These are phyloP conservation scores for Neurospora sp. DNA, from an alignment of 495 filamentous ascomycete species.

Conservation along the genomic window DNA sequence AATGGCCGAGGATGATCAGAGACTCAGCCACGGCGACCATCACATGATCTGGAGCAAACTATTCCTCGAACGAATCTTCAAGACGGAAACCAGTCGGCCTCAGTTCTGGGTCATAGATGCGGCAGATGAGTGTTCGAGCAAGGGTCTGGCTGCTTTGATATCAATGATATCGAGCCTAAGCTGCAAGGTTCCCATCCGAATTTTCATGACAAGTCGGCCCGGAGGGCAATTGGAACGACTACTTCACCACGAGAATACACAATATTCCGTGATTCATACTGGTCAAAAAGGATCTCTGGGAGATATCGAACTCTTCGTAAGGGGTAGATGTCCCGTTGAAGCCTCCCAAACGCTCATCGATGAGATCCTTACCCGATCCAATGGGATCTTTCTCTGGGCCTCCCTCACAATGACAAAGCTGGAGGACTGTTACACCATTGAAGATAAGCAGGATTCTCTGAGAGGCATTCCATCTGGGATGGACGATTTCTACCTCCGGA, in stretches of 20 bases:
- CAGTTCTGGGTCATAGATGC: constrained; percentile 22
- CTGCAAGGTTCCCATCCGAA: constrained; percentile 13
- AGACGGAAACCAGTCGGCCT: constrained; percentile 6
- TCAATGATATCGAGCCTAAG: constrained; percentile 20
- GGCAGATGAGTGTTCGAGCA: constrained; percentile 12
- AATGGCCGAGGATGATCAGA: constrained; percentile 12
- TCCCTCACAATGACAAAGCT: constrained; percentile 8
- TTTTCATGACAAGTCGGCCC: constrained; percentile 26
- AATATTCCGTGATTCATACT: not conserved
- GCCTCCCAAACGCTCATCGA: constrained; percentile 1
- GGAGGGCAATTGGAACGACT: constrained; percentile 6
- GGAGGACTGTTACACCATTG: constrained; percentile 6
- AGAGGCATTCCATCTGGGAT: constrained; percentile 5
- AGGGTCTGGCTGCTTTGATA: constrained; percentile 8
- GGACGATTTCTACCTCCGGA: constrained; percentile 4
- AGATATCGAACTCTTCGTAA: constrained; percentile 7
- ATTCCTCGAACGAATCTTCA: constrained; percentile 15
- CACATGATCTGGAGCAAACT: constrained; percentile 16
- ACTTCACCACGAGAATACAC: constrained; percentile 1
- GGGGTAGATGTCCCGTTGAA: not conserved
- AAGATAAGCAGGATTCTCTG: constrained; percentile 9
- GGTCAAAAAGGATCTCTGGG: not conserved
- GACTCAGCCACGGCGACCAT: constrained; percentile 11
- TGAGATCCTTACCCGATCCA: constrained; percentile 6
- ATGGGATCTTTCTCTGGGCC: constrained; percentile 14